A percentile compares a stretch with the other conserved stretches of the same genome.
Evolutionary conservation across 805 yeast genomes (phyloP).

Genomic region (Lipomyces anomalus): DNA sequence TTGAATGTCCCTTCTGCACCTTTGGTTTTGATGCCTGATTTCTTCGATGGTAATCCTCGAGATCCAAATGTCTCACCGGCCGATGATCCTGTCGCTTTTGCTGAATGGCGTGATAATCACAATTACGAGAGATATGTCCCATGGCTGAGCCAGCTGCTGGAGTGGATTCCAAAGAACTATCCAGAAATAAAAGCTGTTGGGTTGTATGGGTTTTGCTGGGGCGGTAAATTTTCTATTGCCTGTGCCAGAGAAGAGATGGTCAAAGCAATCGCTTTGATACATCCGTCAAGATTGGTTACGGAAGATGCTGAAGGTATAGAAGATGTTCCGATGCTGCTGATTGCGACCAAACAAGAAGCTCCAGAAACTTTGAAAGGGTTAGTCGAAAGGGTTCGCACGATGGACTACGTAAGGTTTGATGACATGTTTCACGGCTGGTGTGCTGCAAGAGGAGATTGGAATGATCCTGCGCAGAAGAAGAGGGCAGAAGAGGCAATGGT

Average conservation of each 20-base stretch:
- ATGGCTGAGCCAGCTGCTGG: constrained; percentile 3
- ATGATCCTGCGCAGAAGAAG: constrained; percentile 12
- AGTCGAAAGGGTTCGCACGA: constrained; percentile 4
- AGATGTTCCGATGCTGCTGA: constrained; percentile 15
- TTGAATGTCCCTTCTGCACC: constrained; percentile 7
- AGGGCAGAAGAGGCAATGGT: constrained; percentile 21
- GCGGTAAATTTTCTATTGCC: constrained; percentile 17
- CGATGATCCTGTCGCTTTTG: constrained; percentile 5
- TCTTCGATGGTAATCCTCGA: constrained; percentile 14
- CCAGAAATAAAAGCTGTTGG: constrained; percentile 13
- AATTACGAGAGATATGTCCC: constrained; percentile 5
- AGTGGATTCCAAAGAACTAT: neutral
- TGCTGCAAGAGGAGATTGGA: constrained; percentile 24
- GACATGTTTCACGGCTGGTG: constrained; percentile 24
- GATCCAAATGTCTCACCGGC: too few relatives aligned
- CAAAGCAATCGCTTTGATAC: constrained; percentile 14
- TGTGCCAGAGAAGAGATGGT: constrained; percentile 9
- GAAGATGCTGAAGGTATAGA: constrained; percentile 18
- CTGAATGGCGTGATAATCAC: constrained; percentile 10
- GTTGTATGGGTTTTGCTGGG: constrained; percentile 25
- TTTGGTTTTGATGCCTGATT: constrained; percentile 23
- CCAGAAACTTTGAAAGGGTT: constrained; percentile 9
- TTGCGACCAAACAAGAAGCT: constrained; percentile 17
- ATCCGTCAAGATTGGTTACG: constrained; percentile 18
- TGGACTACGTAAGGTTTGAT: constrained; percentile 16